Base-by-base conservation (phyloP, 2,329 filamentous ascomycete genomes). In the Colletotrichum sp. region DNA sequence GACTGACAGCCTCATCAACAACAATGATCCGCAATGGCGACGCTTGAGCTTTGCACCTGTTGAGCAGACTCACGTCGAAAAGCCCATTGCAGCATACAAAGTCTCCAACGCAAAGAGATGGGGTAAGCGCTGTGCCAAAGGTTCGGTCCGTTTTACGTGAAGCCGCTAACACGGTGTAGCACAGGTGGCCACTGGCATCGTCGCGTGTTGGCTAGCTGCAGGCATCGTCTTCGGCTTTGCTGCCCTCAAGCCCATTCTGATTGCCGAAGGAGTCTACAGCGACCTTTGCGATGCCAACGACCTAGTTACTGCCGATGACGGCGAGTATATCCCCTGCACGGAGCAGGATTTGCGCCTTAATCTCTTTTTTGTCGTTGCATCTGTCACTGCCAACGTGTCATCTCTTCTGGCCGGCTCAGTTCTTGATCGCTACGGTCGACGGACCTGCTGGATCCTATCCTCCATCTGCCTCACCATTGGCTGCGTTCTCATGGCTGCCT, bases 301-400 rank as follows among this genome's bases (percentile, higher is more conserved):
- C 24, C 77, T 79, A 9, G 15, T n/a, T 15, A 66, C 6, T 55
- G 64, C 15, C 44, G 72, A 13, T 64, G 79, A 7, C 75, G 81
- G 30, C 49, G 79, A 80, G 6, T 79, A 87, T 44, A 85, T 72
- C 5, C 72, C 83, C 24, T 90, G 84, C 82, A 84, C 87, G 76
- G 90, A 91, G 80, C 76, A 77, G 44, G 76, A 77, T 9, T 90
- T 92, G 64, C 89, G 89, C 72, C 89, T 98, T 70, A 98, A 98
- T 83, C 87, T 98, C 78, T 98, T 98, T 94, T 98, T 98, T 88
- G 97, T 95, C 12, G 90, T 95, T 55, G 96, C 96, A 12, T 96
- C 95, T 15, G 95, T 98, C 12, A 94, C 91, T 7, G 97, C 95
- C 44, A 98, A 98, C 81, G 94, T 98, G 16, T 95, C 93, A 52